Conservation (phyloP, 352 stramenopile species). For the Phytophthora hibernalis region DNA sequence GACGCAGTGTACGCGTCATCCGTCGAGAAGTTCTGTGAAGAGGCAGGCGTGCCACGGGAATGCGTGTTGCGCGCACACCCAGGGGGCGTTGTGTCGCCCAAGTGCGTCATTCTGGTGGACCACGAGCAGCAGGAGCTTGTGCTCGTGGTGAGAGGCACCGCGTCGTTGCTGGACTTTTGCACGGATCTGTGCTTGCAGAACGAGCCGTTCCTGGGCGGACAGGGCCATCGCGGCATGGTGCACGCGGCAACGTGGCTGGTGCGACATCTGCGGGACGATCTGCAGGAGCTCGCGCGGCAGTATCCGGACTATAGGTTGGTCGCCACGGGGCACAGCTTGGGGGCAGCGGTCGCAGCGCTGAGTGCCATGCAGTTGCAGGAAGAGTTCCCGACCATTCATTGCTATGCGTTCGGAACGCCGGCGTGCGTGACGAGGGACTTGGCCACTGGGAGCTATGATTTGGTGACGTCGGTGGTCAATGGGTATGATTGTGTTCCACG, state of each 20-base stretch:
- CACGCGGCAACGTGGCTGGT: slow-evolving; percentile 79
- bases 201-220: slow-evolving; percentile 69
- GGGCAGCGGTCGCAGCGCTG: slow-evolving; percentile 72
- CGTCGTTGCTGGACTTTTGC: slow-evolving; percentile 83
- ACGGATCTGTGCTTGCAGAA: slow-evolving; percentile 84
- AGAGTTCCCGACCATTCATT: slow-evolving; percentile 58
- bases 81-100: slow-evolving; percentile 82
- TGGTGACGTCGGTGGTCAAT: slow-evolving; percentile 79
- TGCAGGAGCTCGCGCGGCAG: slow-evolving; percentile 44
- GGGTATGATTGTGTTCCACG: slow-evolving; percentile 86
- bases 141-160: slow-evolving; percentile 69
- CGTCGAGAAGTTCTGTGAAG: slow-evolving; percentile 54
- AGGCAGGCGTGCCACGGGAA: slow-evolving; percentile 50
- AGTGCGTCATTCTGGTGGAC: slow-evolving; percentile 70
- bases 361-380: slow-evolving; percentile 58
- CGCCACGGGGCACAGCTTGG: slow-evolving; percentile 77
- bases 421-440: slow-evolving; percentile 75
- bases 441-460: slow-evolving; percentile 55
- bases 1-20: slow-evolving; percentile 78
- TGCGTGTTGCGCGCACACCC: slow-evolving; percentile 57
- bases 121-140: slow-evolving; percentile 66
- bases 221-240: slow-evolving; percentile 86
- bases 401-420: slow-evolving; percentile 75
- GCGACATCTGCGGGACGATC: slow-evolving; percentile 55
- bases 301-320: slow-evolving; percentile 68